A percentile compares a stretch with the other conserved stretches of the same genome.
Conservation (phyloP, 768 basidiomycete species). For the Lactarius pseudohatsudake region DNA sequence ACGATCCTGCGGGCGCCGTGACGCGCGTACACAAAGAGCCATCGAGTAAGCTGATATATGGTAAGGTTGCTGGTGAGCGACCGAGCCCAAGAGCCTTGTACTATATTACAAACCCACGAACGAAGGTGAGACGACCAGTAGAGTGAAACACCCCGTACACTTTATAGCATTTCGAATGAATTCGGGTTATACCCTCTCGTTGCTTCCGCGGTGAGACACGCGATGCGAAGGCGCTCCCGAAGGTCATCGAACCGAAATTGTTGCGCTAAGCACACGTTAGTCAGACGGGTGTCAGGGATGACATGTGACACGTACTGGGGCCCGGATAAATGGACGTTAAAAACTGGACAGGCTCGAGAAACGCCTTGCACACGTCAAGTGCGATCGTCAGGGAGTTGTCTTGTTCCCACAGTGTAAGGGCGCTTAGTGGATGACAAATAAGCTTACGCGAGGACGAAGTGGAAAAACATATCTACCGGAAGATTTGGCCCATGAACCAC, state of each 20-base stretch:
- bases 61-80: neutral
- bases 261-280: slow-evolving; percentile 9
- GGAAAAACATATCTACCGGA: slow-evolving; percentile 40
- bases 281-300: neutral
- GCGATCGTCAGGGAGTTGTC: slow-evolving; percentile 58
- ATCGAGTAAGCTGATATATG: neutral
- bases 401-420: slow-evolving; percentile 54
- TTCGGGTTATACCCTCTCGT: slow-evolving; percentile 8
- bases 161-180: slow-evolving; percentile 11
- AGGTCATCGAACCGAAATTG: slow-evolving; percentile 6
- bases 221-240: slow-evolving; percentile 15
- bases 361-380: slow-evolving; percentile 56
- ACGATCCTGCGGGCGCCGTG: slow-evolving; percentile 5
- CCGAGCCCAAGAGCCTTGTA: neutral
- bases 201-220: slow-evolving; percentile 6
- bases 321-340: slow-evolving; percentile 23
- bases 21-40: slow-evolving; percentile 2
- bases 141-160: neutral
- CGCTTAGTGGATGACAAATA: slow-evolving; percentile 35
- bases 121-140: neutral
- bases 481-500: slow-evolving; percentile 73
- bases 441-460: slow-evolving; percentile 2
- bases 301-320: slow-evolving; percentile 10
- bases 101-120: neutral
- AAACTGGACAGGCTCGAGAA: slow-evolving; percentile 45